phyloP scores from a whole-genome alignment of 805 yeast genomes.

The Yamadazyma philogaea region DNA sequence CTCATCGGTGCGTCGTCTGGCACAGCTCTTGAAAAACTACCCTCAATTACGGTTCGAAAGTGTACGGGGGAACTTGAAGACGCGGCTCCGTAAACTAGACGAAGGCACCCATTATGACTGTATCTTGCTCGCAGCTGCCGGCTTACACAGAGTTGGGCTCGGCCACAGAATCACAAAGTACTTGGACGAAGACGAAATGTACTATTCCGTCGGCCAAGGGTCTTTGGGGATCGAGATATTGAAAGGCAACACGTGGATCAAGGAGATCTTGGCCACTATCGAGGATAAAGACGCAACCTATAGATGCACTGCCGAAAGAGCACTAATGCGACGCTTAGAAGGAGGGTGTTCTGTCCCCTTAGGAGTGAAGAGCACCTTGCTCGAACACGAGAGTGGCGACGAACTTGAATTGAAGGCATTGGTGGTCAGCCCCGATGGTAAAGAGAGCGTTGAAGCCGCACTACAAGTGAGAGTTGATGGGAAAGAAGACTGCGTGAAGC shows the following conservation, averaged over 20 bases:
- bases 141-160: constrained; percentile 70
- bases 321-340: constrained; percentile 81
- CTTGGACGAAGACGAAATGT: constrained; percentile 76
- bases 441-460: constrained; percentile 58
- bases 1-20: constrained; percentile 88
- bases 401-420: constrained; percentile 52
- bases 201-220: constrained; percentile 98
- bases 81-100: constrained; percentile 80
- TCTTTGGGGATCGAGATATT: constrained; percentile 92
- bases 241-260: constrained; percentile 58
- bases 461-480: constrained; percentile 35
- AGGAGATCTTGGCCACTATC: constrained; percentile 57
- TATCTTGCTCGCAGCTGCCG: constrained; percentile 89
- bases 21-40: constrained; percentile 76
- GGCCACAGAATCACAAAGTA: constrained; percentile 71
- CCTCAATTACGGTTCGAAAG: constrained; percentile 79
- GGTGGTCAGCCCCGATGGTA: constrained; percentile 85
- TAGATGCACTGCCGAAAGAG: constrained; percentile 84
- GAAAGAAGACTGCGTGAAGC: constrained; percentile 59
- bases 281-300: constrained; percentile 64
- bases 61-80: constrained; percentile 76
- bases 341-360: constrained; percentile 99
- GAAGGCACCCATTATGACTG: constrained; percentile 55
- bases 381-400: constrained; percentile 34
- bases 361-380: constrained; percentile 71